Evolutionary conservation across 1,284 basidiomycete species (phyloP).

Genomic region (Cystobasidium sp.): DNA sequence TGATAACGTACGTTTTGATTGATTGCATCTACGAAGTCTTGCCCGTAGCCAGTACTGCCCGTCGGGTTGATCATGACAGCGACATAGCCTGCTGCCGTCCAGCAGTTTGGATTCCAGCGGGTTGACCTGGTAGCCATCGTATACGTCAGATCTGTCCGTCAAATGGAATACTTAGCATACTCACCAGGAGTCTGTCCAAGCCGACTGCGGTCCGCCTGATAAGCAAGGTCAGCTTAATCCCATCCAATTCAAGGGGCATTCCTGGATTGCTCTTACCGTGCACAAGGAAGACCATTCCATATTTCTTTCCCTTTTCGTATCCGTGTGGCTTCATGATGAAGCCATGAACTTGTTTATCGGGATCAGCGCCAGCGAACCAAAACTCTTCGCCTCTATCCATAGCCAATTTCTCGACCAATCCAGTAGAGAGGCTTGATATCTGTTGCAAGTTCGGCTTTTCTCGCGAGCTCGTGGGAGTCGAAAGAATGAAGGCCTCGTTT

Average conservation of each 20-base stretch:
- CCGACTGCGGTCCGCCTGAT: conserved; percentile 30
- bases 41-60: conserved; percentile 73
- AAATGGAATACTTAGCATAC: background rate
- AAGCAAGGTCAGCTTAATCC: background rate
- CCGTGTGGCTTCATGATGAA: conserved; percentile 79
- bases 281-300: conserved; percentile 72
- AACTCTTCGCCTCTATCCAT: conserved; percentile 73
- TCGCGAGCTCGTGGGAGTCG: conserved; percentile 52
- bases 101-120: conserved; percentile 67
- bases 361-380: conserved; percentile 77
- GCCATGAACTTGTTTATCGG: conserved; percentile 73
- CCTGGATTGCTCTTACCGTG: conserved; percentile 66
- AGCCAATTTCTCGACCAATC: conserved; percentile 63
- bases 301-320: conserved; percentile 67
- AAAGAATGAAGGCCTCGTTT: conserved; percentile 69
- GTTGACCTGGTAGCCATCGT: conserved; percentile 5
- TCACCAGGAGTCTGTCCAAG: conserved; percentile 39
- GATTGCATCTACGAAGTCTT: conserved; percentile 74
- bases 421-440: conserved; percentile 51
- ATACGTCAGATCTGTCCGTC: background rate
- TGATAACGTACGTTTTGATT: conserved; percentile 53
- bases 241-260: background rate
- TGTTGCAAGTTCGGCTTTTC: conserved; percentile 36
- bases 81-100: conserved; percentile 69
- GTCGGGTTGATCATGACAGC: conserved; percentile 84